A percentile compares a stretch with the other conserved stretches of the same genome.
These are phyloP conservation scores for Hypoxylon sp. DNA, from an alignment of 2,329 filamentous ascomycete species.

Conservation along the genomic window DNA sequence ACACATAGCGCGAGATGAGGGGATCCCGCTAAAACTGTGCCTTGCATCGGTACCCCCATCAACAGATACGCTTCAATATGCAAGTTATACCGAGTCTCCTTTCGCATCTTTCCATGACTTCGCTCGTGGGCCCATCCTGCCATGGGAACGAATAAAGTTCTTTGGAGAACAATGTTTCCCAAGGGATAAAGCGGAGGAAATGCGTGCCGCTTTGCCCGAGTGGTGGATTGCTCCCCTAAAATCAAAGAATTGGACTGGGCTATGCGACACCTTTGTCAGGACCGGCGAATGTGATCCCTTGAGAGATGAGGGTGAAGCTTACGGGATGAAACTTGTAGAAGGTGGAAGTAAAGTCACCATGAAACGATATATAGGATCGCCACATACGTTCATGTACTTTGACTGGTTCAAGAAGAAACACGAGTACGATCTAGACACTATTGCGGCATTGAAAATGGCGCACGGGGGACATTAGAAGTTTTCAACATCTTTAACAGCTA, in stretches of 20 bases:
- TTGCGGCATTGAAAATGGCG: conserved; percentile 52
- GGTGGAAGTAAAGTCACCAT: conserved; percentile 63
- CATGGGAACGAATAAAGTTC: conserved; percentile 56
- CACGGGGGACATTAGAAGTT: conserved; percentile 44
- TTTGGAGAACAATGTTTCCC: conserved; percentile 54
- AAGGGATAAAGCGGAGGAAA: conserved; percentile 47
- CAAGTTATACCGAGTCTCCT: conserved; percentile 55
- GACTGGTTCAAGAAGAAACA: conserved; percentile 50
- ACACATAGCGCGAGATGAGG: conserved; percentile 57
- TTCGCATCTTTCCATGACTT: conserved; percentile 57
- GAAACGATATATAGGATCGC: conserved; percentile 63
- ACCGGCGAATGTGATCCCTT: conserved; percentile 60
- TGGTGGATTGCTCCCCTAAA: conserved; percentile 57
- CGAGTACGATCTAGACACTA: conserved; percentile 55
- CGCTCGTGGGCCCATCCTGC: conserved; percentile 54
- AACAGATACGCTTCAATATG: conserved; percentile 50
- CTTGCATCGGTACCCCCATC: conserved; percentile 55
- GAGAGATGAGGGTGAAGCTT: conserved; percentile 65
- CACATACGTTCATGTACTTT: conserved; percentile 63
- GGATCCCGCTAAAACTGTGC: conserved; percentile 56
- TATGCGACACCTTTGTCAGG: conserved; percentile 56
- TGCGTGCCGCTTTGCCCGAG: conserved; percentile 51
- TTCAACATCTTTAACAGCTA: not conserved
- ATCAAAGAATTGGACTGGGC: conserved; percentile 52
- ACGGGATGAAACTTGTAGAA: conserved; percentile 60